Percentiles rank a stretch among this genome's conserved stretches.
phyloP scores from a whole-genome alignment of 129 eudicot genomes.

The Deinandra increscens region DNA sequence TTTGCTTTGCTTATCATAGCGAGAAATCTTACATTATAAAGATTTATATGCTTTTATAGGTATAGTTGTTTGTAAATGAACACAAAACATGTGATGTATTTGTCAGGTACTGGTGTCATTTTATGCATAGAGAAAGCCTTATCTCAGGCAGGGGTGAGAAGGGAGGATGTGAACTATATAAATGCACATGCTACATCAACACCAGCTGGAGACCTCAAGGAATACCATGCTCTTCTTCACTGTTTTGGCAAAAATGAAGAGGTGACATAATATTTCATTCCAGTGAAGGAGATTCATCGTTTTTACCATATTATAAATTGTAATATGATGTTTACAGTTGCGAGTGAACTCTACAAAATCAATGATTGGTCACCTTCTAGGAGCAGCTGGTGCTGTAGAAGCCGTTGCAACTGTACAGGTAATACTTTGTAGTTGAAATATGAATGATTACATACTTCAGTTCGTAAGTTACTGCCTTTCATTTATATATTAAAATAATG shows the following conservation, averaged over 20 bases:
- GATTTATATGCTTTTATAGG: not conserved
- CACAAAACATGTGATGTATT: constrained; percentile 13
- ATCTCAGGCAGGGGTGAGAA: constrained; percentile 77
- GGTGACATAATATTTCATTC: constrained; percentile 39
- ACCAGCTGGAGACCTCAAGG: constrained; percentile 90
- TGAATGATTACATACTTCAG: too few species aligned
- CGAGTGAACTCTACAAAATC: constrained; percentile 88
- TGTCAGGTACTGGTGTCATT: constrained; percentile 73
- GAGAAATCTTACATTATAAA: not conserved
- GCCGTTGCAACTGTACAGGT: constrained; percentile 99
- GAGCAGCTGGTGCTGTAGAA: constrained; percentile 99
- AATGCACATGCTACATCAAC: constrained; percentile 99
- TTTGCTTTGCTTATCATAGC: not conserved
- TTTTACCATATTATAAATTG: not conserved
- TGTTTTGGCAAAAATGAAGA: constrained; percentile 91
- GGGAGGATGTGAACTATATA: constrained; percentile 93
- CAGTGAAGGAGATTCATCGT: constrained; percentile 4
- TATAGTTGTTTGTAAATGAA: not conserved
- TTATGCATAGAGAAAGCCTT: constrained; percentile 93
- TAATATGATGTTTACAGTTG: constrained; percentile 45
- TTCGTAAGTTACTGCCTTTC: not conserved
- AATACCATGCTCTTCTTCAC: constrained; percentile 74
- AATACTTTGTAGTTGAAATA: not conserved
- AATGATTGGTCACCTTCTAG: constrained; percentile 94
- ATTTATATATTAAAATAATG: not conserved